Conservation (phyloP, 2,329 filamentous ascomycete species). For the Penicillium crustosum region DNA sequence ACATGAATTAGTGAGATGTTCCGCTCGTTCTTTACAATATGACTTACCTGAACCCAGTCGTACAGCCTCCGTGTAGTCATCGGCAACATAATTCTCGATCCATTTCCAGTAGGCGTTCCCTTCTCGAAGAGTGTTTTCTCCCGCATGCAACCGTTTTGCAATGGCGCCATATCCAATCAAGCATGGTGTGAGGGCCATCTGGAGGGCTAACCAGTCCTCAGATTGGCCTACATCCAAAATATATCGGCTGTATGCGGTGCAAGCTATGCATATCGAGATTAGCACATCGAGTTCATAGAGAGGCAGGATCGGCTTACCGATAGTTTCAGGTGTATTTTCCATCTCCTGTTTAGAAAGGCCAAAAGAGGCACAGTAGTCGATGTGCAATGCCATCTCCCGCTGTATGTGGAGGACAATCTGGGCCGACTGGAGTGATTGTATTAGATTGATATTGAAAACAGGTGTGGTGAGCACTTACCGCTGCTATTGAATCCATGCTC, state of each 20-base stretch:
- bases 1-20: conserved; percentile 9
- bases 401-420: conserved; percentile 74
- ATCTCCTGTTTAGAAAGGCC: conserved; percentile 74
- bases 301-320: conserved; percentile 53
- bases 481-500: conserved; percentile 68
- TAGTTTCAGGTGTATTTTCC: conserved; percentile 69
- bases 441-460: background rate
- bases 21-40: background rate
- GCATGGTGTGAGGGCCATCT: conserved; percentile 81
- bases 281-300: background rate
- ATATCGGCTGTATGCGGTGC: conserved; percentile 79
- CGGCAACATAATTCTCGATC: conserved; percentile 84
- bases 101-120: conserved; percentile 82
- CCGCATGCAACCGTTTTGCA: conserved; percentile 66
- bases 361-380: conserved; percentile 78
- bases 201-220: conserved; percentile 83
- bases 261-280: conserved; percentile 50
- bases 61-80: conserved; percentile 75
- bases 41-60: conserved; percentile 64
- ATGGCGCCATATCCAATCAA: conserved; percentile 85
- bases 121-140: conserved; percentile 59
- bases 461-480: conserved; percentile 50
- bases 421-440: conserved; percentile 52
- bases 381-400: conserved; percentile 76
- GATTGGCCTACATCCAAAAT: conserved; percentile 85